phyloP scores from a whole-genome alignment of 2,329 filamentous ascomycete genomes.

The Coniochaeta ligniaria region DNA sequence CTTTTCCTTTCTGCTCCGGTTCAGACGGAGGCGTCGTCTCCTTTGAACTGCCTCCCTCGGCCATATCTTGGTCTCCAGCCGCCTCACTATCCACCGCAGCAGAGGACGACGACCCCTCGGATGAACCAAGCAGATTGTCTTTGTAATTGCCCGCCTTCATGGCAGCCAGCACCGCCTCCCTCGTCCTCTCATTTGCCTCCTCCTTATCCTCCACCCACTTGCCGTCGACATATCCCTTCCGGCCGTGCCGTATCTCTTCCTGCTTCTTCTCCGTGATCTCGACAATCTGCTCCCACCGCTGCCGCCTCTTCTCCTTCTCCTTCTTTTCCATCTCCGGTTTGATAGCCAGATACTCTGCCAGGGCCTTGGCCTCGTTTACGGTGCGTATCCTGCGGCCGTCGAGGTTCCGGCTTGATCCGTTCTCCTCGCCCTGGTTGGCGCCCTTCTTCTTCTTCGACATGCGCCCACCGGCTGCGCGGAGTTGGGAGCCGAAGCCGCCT shows the following conservation, averaged over 20 bases:
- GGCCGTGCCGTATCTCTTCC: constrained; percentile 72
- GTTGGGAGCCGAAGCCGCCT: constrained; percentile 93
- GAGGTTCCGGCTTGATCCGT: constrained; percentile 86
- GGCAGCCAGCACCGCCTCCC: constrained; percentile 65
- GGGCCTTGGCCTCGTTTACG: constrained; percentile 87
- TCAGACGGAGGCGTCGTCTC: constrained; percentile 43
- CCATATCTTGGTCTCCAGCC: constrained; percentile 23
- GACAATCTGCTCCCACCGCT: constrained; percentile 84
- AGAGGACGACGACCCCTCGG: constrained; percentile 37
- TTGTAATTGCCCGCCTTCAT: constrained; percentile 59
- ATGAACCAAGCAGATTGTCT: constrained; percentile 51
- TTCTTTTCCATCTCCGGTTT: constrained; percentile 97
- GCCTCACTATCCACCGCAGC: constrained; percentile 22
- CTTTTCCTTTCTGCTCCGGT: constrained; percentile 23
- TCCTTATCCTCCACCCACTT: constrained; percentile 96
- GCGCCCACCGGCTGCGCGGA: constrained; percentile 91
- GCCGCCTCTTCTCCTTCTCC: constrained; percentile 78
- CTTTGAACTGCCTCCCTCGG: constrained; percentile 33
- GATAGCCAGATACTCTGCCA: constrained; percentile 90
- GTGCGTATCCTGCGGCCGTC: constrained; percentile 86
- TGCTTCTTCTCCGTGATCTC: constrained; percentile 76
- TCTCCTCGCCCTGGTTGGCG: constrained; percentile 73
- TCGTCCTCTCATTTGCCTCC: constrained; percentile 75
- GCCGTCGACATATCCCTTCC: constrained; percentile 67
- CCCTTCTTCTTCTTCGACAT: constrained; percentile 94